Base-by-base conservation (phyloP, 306 rosid species). In the Benincasa hispida region DNA sequence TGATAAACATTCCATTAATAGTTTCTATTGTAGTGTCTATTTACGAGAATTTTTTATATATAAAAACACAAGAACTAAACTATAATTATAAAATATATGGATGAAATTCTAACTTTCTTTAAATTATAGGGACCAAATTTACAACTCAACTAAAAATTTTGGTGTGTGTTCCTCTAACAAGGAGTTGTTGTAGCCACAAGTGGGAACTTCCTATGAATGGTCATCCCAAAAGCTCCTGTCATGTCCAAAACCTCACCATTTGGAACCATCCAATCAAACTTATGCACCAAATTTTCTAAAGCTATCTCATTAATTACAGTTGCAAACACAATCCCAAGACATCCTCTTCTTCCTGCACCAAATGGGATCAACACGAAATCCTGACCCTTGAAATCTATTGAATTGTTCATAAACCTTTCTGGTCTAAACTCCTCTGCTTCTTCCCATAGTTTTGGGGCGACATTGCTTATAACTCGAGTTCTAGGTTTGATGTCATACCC, bases 261-360 rank as follows among this genome's bases (percentile, higher is more conserved):
- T 0, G 82, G 83, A 66, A 81, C 62, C 11, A n/a, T 1, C 84
- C 84, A 84, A 5, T 81, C 78, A 45, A 84, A 81, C 1, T 9
- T 73, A 66, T 27, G 41, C 55, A 79, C 65, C 14, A 83, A 8
- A 67, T 81, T 81, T 9, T 85, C 85, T 5, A 86, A 27, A 28
- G 62, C 81, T 63, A 83, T 32, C 80, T 86, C 85, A 35, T n/a
- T 37, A 1, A 60, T 32, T 0, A 22, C 19, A 13, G n/a, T 35
- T n/a, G 81, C 83, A 79, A 86, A 86, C 18, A 5, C 0, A 22
- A 75, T 45, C 48, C 84, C 87, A 5, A 84, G 87, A 47, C 87
- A 86, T 3, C 76, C 78, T 58, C 89, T 74, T 53, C 87, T 77
- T 4, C 89, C 89, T 10, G 83, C 83, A 2, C 90, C 87, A 24